phyloP scores from a whole-genome alignment of 495 filamentous ascomycete species.

The Neurospora cerealis region DNA sequence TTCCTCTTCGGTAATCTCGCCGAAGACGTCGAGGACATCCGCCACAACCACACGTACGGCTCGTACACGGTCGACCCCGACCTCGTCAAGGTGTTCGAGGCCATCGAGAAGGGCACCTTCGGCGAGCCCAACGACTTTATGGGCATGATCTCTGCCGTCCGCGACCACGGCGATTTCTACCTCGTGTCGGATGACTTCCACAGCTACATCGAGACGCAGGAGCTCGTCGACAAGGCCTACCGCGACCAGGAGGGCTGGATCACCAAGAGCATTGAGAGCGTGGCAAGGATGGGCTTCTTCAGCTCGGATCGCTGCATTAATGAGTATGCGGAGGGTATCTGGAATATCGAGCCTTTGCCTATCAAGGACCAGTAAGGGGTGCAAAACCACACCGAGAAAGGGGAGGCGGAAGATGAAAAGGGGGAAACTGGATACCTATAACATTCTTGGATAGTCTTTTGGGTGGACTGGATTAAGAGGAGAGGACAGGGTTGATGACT shows the following conservation, averaged over 20 bases:
- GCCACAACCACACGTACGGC: constrained; percentile 80
- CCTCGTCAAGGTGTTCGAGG: constrained; percentile 71
- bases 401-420: neutral
- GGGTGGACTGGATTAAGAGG: neutral
- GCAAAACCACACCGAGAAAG: neutral
- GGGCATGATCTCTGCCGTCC: constrained; percentile 72
- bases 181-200: constrained; percentile 95
- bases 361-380: constrained; percentile 14
- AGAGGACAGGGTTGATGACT: neutral
- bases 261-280: constrained; percentile 76
- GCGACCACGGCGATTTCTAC: constrained; percentile 93
- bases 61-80: constrained; percentile 64
- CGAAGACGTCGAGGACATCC: constrained; percentile 94
- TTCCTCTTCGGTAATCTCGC: constrained; percentile 96
- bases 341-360: constrained; percentile 78
- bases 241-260: constrained; percentile 86
- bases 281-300: constrained; percentile 93
- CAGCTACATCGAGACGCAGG: constrained; percentile 82
- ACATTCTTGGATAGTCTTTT: neutral
- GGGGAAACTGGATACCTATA: neutral
- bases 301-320: constrained; percentile 91
- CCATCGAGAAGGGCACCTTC: constrained; percentile 67
- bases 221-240: constrained; percentile 83
- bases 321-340: constrained; percentile 95
- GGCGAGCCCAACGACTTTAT: constrained; percentile 65